These are phyloP conservation scores for Boletellus ananiceps DNA, from an alignment of 768 basidiomycete genomes.

Conservation along the genomic window DNA sequence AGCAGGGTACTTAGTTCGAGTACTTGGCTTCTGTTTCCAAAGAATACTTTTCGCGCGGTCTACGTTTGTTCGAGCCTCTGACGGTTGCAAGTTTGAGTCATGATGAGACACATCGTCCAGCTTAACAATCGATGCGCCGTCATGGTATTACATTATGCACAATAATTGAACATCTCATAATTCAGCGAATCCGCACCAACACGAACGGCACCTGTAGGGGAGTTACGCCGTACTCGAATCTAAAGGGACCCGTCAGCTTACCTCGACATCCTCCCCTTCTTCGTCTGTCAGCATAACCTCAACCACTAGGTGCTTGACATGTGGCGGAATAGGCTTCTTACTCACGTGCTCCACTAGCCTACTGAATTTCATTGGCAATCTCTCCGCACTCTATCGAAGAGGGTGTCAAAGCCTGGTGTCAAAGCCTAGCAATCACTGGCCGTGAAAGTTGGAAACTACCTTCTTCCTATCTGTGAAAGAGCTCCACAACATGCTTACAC, in stretches of 20 bases:
- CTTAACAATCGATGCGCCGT: not conserved
- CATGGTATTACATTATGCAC: slow-evolving; percentile 8
- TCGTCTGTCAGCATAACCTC: slow-evolving; percentile 95
- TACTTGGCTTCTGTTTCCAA: slow-evolving; percentile 11
- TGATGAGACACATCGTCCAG: no score
- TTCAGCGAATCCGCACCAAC: slow-evolving; percentile 56
- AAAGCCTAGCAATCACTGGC: not conserved
- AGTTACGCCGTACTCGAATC: not conserved
- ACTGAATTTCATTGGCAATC: slow-evolving; percentile 85
- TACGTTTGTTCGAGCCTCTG: not conserved
- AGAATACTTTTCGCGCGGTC: not conserved
- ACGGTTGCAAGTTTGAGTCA: not conserved
- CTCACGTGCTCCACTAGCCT: slow-evolving; percentile 89
- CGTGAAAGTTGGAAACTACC: slow-evolving; percentile 38
- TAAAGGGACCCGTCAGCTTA: slow-evolving; percentile 25
- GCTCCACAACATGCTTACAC: slow-evolving; percentile 98
- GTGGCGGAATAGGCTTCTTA: slow-evolving; percentile 87
- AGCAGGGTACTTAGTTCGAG: slow-evolving; percentile 17
- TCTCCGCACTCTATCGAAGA: slow-evolving; percentile 67
- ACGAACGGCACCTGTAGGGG: slow-evolving; percentile 71
- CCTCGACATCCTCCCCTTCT: slow-evolving; percentile 93
- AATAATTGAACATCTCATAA: not conserved
- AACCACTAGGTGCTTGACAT: slow-evolving; percentile 80
- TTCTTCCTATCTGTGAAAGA: slow-evolving; percentile 91
- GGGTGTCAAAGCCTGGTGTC: slow-evolving; percentile 11